Evolutionary conservation across 1,139 yeast species (phyloP), one percentile per base, ranked within the genome.

Genomic region (Meyerozyma carpophila): DNA sequence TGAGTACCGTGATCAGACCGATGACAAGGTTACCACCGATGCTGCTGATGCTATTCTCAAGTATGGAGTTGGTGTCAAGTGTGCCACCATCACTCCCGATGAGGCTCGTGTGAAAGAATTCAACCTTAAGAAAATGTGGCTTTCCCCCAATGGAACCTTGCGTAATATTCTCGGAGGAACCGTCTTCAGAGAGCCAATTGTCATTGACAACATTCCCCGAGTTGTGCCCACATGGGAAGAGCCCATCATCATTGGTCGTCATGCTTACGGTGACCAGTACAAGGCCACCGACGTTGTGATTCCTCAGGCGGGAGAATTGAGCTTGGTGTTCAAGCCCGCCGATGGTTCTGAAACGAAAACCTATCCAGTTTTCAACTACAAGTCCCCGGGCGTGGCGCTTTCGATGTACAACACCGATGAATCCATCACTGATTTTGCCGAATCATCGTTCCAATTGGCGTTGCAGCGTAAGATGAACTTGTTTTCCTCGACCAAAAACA

Each of bases 51-150:
- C 98, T 44, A 90, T 88, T 57, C 75, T 82, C 64, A 76, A 90
- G 69, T 84, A 88, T 64, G 88, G 90, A 45, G 98, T 91, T 41
- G 98, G 95, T 48, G 85, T 91, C 58, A 91, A 91, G 73, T 91
- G 98, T 72, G 98, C 98, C 42, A 91, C 98, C 45, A 91, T 91
- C 65, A 91, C 98, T n/a, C 98, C 98, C 8, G 98, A 91, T 64
- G 98, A 91, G 72, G 91, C 86, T 37, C 81, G 98, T 57, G 97
- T 91, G 44, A 70, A 87, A 66, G 98, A 91, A 69, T 91, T 89
- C 65, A 71, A 77, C 49, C 79, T 91, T 66, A 90, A 90, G 70
- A 84, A 90, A 67, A 91, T 91, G 98, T 91, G 97, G 97, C 77
- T 86, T 45, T 88, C 96, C 21, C 98, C 98, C 53, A 91, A 91